Conservation (phyloP, 306 rosid species). For the Alnus glutinosa region DNA sequence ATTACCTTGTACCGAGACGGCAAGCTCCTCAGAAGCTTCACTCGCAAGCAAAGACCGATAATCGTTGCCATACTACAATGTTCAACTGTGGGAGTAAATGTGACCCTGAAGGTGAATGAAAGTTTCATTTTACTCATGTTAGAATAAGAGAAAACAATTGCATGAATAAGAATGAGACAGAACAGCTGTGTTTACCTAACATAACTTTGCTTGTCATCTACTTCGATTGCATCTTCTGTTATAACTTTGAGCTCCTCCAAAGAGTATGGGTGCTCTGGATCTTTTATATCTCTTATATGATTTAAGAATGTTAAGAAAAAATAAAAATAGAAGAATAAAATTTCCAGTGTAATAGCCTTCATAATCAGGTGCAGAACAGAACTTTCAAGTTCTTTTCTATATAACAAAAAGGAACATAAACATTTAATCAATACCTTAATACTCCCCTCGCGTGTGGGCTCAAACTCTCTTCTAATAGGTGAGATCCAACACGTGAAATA, state of each 20-base stretch:
- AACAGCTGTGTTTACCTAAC: conserved; percentile 56
- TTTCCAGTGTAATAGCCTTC: not conserved
- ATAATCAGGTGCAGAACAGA: not conserved
- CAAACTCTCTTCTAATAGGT: too few relatives aligned
- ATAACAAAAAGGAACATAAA: not conserved
- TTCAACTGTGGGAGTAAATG: conserved; percentile 92
- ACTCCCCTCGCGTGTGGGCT: too few relatives aligned
- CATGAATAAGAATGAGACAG: not conserved
- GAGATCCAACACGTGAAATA: too few relatives aligned
- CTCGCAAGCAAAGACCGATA: conserved; percentile 91
- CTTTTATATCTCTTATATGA: conserved; percentile 91
- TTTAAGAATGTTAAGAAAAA: conserved; percentile 65
- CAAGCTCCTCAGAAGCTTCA: conserved; percentile 83
- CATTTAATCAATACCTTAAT: too few relatives aligned
- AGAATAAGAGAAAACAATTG: not conserved
- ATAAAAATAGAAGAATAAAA: not conserved
- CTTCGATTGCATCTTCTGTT: conserved; percentile 84
- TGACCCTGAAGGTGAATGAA: conserved; percentile 52
- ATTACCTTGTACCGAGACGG: conserved; percentile 89
- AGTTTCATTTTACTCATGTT: too few relatives aligned
- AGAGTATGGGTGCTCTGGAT: conserved; percentile 89
- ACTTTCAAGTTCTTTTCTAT: not conserved
- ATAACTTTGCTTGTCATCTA: conserved; percentile 64
- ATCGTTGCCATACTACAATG: conserved; percentile 97
- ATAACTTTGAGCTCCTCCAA: conserved; percentile 96